A percentile compares a stretch with the other conserved stretches of the same genome.
Conservation (phyloP, 345 rosid species). For the Eucalyptus cloeziana region DNA sequence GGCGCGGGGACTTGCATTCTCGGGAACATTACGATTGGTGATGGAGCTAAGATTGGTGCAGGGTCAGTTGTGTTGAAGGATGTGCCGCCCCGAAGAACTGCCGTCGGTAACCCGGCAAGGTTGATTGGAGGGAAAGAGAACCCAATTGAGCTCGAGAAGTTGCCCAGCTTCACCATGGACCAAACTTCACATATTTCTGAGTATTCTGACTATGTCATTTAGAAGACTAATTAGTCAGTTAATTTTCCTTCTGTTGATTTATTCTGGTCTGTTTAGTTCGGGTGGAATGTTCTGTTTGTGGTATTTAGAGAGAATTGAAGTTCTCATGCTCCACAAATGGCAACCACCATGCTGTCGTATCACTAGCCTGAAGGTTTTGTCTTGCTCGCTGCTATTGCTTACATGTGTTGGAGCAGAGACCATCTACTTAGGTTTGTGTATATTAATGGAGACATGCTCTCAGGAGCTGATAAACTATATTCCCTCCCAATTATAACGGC, state of each 20-base stretch:
- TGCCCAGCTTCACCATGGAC: constrained; percentile 82
- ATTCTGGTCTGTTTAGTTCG: background rate
- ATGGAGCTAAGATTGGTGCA: constrained; percentile 92
- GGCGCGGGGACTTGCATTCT: constrained; percentile 90
- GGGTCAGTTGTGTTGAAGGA: constrained; percentile 85
- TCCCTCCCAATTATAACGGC: background rate
- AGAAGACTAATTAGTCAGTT: background rate
- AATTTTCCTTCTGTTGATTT: background rate
- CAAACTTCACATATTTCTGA: constrained; percentile 65
- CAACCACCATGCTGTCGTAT: background rate
- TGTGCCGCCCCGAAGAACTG: constrained; percentile 66
- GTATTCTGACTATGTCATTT: constrained; percentile 83
- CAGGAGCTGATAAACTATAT: background rate
- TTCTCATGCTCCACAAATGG: background rate
- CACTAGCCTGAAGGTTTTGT: background rate
- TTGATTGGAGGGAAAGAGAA: constrained; percentile 72
- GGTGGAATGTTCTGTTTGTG: background rate
- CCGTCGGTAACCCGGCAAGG: constrained; percentile 87
- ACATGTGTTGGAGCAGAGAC: background rate
- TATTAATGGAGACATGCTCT: background rate
- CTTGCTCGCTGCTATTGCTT: background rate
- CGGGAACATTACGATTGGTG: constrained; percentile 77
- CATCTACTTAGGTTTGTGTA: background rate
- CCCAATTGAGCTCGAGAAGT: constrained; percentile 51
- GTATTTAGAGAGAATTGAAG: background rate